Evolutionary conservation across 768 basidiomycete genomes (phyloP), one percentile per base, ranked within the genome.

Genomic region (Boletus bicolor): DNA sequence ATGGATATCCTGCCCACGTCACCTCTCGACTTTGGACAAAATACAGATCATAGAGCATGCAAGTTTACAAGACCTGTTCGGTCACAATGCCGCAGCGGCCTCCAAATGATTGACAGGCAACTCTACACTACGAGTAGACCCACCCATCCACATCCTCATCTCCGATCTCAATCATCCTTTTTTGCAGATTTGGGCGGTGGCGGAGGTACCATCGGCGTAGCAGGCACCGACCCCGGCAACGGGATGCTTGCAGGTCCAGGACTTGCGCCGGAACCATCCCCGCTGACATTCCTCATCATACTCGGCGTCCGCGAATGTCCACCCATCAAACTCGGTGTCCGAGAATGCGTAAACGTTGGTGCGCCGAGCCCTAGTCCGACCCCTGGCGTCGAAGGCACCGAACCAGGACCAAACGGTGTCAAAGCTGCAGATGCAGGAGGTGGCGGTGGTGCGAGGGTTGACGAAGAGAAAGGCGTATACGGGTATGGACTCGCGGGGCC

Each of bases 381-480:
- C 2, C 61, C 72, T 0, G 72, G 69, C 8, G 69, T 64, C 9
- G 68, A 53, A 1, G 69, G 63, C 10, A 61, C 57, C 11, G 63
- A 61, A 36, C 64, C 2, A 74, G 77, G 14, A 71, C 75, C 54
- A 49, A 55, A 43, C 66, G 67, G 12, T 60, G 53, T 57, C 73
- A 78, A 36, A 63, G 72, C 15, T 65, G 52, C 53, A 17, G 71
- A 49, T 2, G 43, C 41, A 0, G 47, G 28, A 0, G 50, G 55
- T 0, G 58, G 64, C 0, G 56, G 56, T 1, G 26, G 37, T 2
- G 9, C 26, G 6, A 58, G 57, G 0, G 47, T 54, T 5, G 60
- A 34, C 11, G 65, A n/a, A 7, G 47, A 70, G 73, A 58, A 71
- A 1, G 76, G 74, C 7, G 74, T 67, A 26, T 68, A 65, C 0